Base-by-base conservation (phyloP, 345 rosid species). In the Murraya paniculata region DNA sequence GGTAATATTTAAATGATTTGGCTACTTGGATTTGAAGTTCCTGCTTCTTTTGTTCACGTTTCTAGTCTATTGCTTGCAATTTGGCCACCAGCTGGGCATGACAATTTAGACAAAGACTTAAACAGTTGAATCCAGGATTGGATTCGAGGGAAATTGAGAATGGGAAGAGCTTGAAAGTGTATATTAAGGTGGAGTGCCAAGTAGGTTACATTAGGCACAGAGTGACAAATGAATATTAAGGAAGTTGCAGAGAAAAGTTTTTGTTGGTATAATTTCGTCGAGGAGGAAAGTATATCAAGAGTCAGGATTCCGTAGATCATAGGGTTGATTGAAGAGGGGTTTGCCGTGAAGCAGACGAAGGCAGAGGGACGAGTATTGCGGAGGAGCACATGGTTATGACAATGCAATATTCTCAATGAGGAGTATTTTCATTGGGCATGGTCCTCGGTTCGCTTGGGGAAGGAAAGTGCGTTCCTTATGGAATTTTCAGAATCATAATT, bases 351-450 rank as follows among this genome's bases (percentile, higher is more conserved):
- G 84, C 94, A 84, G 85, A 89, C 81, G 87, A 80, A 82, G 65
- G 84, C 82, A 25, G 66, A 81, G 33, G 80, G 56, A 7, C 84
- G 89, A 62, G 98, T 93, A 62, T 93, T 45, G 99, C 45, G 97
- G 97, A 53, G 97, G 99, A 75, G 86, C 93, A 21, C 98, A 95
- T 27, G 98, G 98, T 7, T 95, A 92, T 82, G 98, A 95, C 77
- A 93, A 92, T 79, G 90, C 90, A 3, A 16, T 93, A 78, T 95
- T 95, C 85, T 94, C 98, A 14, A 94, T 92, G 97, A 91, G 99
- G 80, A 83, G 91, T 36, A 90, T 93, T 80, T 95, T 93, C 78
- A 88, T 95, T 16, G 98, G 95, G 65, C 97, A 92, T 5, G 99
- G 97, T 78, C 99, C 98, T 72, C 86, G 82, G 87, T 93, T 95